These are phyloP conservation scores for Penicillium digitatum DNA, from an alignment of 2,329 filamentous ascomycete genomes.

Conservation along the genomic window DNA sequence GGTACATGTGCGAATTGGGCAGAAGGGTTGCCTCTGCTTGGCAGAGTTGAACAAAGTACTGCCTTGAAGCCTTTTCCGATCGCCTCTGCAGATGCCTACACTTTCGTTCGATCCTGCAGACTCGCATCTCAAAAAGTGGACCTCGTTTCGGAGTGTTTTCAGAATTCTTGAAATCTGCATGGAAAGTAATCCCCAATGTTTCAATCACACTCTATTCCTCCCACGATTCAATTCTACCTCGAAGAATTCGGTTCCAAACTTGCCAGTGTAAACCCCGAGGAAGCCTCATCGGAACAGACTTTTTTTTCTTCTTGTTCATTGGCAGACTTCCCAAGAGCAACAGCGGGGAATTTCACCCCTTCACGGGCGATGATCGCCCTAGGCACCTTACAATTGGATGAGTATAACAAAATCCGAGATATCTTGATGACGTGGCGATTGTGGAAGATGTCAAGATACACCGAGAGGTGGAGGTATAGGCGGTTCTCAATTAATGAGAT, in stretches of 20 bases:
- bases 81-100: neutral
- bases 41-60: neutral
- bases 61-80: neutral
- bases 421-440: neutral
- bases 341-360: constrained; percentile 5
- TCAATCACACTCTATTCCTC: constrained; percentile 11
- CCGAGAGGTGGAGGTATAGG: constrained; percentile 3
- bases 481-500: constrained; percentile 1
- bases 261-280: constrained; percentile 16
- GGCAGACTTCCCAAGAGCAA: constrained; percentile 16
- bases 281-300: constrained; percentile 7
- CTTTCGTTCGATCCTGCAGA: too few species aligned
- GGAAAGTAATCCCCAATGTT: constrained; percentile 23
- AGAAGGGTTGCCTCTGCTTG: too few species aligned
- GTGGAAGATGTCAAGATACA: neutral
- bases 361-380: constrained; percentile 18
- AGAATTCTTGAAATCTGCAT: constrained; percentile 12
- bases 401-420: constrained; percentile 13
- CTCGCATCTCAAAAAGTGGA: too few species aligned
- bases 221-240: constrained; percentile 19
- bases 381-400: constrained; percentile 17
- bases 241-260: constrained; percentile 18
- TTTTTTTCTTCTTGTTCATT: constrained; percentile 20
- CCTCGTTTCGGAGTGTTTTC: too few species aligned
- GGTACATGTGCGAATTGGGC: too few species aligned